phyloP scores from a whole-genome alignment of 2,329 filamentous ascomycete genomes.

The Phyllosticta ampelicida region DNA sequence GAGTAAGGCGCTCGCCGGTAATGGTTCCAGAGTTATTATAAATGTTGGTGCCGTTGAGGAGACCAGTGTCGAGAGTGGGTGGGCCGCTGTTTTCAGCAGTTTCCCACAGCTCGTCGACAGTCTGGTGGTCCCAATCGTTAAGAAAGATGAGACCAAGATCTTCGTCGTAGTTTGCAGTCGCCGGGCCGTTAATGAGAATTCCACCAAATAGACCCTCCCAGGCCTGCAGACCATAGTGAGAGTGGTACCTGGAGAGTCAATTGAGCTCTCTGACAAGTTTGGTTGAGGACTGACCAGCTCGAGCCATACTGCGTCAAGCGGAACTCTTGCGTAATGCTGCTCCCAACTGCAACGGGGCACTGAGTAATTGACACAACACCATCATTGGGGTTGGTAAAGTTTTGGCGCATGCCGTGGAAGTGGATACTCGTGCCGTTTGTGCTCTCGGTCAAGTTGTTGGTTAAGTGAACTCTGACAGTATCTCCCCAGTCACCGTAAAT shows the following conservation, averaged over 20 bases:
- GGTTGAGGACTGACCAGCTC: background rate
- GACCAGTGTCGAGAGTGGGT: slow-evolving; percentile 33
- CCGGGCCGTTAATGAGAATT: slow-evolving; percentile 30
- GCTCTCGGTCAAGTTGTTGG: slow-evolving; percentile 36
- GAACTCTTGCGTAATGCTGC: slow-evolving; percentile 42
- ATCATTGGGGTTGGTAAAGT: slow-evolving; percentile 44
- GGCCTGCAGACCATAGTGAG: slow-evolving; percentile 21
- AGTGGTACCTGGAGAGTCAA: slow-evolving; percentile 15
- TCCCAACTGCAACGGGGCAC: slow-evolving; percentile 20
- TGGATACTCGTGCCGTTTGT: slow-evolving; percentile 51
- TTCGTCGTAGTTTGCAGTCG: slow-evolving; percentile 29
- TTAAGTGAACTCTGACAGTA: slow-evolving; percentile 35
- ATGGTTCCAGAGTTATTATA: slow-evolving; percentile 9
- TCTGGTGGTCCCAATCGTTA: slow-evolving; percentile 26
- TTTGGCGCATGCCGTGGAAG: slow-evolving; percentile 51
- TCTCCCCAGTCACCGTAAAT: slow-evolving; percentile 33
- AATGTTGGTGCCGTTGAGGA: slow-evolving; percentile 37
- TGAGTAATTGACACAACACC: slow-evolving; percentile 41
- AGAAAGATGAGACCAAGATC: slow-evolving; percentile 31
- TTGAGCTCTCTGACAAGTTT: background rate
- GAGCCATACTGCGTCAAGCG: slow-evolving; percentile 34
- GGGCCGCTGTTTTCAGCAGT: slow-evolving; percentile 4
- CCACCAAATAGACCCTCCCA: slow-evolving; percentile 25
- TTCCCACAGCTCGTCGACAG: slow-evolving; percentile 7
- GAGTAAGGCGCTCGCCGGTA: slow-evolving; percentile 17